phyloP scores from a whole-genome alignment of 176 grass and related monocot species.

The Aechmea fasciata region DNA sequence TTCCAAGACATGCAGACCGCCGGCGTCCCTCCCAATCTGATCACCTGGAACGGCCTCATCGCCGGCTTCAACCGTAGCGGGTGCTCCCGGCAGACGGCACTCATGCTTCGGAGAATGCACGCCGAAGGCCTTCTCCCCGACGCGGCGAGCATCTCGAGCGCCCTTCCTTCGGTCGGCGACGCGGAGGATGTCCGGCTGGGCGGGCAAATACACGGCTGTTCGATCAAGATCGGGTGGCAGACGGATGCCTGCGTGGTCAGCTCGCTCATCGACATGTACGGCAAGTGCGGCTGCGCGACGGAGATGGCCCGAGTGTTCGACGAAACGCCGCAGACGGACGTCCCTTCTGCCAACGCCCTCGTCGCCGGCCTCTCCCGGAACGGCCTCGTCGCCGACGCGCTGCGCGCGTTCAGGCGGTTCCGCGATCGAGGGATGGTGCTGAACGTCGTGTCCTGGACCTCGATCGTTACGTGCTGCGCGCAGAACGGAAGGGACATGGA shows the following conservation, averaged over 20 bases:
- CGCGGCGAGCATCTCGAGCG: constrained; percentile 27
- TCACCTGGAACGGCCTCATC: constrained; percentile 64
- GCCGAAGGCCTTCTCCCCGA: constrained; percentile 36
- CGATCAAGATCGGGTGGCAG: constrained; percentile 31
- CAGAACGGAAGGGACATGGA: constrained; percentile 61
- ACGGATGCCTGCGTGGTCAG: constrained; percentile 31
- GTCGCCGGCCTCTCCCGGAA: constrained; percentile 53
- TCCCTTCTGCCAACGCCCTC: constrained; percentile 52
- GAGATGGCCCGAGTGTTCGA: constrained; percentile 46
- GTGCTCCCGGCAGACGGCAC: constrained; percentile 18
- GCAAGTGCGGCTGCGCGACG: constrained; percentile 27
- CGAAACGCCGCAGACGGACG: constrained; percentile 27
- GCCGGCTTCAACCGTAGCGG: constrained; percentile 51
- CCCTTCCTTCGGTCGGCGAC: constrained; percentile 38
- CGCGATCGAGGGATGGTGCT: constrained; percentile 21
- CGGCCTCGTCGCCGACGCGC: constrained; percentile 26
- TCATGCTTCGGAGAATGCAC: constrained; percentile 36
- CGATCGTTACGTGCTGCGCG: constrained; percentile 53
- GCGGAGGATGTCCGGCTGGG: constrained; percentile 16
- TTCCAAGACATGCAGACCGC: constrained; percentile 31
- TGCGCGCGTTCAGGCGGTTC: constrained; percentile 42
- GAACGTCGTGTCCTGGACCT: constrained; percentile 78
- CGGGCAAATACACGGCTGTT: constrained; percentile 42
- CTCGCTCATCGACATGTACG: constrained; percentile 48
- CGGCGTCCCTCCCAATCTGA: constrained; percentile 33